phyloP scores from a whole-genome alignment of 2,329 filamentous ascomycete species.

The Beauveria sp. region DNA sequence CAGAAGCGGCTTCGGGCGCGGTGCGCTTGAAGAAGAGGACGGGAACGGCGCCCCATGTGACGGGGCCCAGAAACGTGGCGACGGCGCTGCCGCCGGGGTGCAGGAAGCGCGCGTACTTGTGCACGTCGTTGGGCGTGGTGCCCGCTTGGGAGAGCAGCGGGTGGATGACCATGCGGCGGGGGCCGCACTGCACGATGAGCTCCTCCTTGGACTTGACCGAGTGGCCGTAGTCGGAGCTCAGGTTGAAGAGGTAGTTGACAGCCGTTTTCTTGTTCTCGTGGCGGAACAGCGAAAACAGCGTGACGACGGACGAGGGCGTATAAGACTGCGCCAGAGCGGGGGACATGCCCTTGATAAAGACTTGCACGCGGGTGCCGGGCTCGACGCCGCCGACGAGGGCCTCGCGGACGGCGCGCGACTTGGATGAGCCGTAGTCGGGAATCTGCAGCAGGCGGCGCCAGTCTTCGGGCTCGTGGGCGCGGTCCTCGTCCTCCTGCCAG shows the following conservation, averaged over 20 bases:
- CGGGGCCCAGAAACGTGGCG: slow-evolving; percentile 79
- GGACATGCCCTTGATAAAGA: slow-evolving; percentile 58
- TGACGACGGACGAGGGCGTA: slow-evolving; percentile 49
- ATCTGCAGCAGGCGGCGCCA: slow-evolving; percentile 83
- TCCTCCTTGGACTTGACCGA: slow-evolving; percentile 90
- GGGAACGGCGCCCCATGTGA: slow-evolving; percentile 90
- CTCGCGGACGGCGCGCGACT: slow-evolving; percentile 69
- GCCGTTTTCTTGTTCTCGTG: slow-evolving; percentile 93
- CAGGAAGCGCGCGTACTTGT: slow-evolving; percentile 90
- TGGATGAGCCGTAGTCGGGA: slow-evolving; percentile 80
- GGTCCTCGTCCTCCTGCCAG: slow-evolving; percentile 87
- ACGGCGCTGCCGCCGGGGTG: slow-evolving; percentile 87
- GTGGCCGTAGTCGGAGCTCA: slow-evolving; percentile 66
- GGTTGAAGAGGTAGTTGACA: slow-evolving; percentile 81
- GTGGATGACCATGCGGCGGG: slow-evolving; percentile 78
- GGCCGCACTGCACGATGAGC: slow-evolving; percentile 83
- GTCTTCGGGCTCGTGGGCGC: slow-evolving; percentile 77
- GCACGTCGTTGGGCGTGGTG: slow-evolving; percentile 89
- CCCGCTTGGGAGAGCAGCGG: slow-evolving; percentile 86
- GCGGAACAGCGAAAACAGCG: slow-evolving; percentile 77
- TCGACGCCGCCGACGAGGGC: slow-evolving; percentile 81
- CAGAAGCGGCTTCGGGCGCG: slow-evolving; percentile 32
- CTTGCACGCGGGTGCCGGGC: slow-evolving; percentile 72
- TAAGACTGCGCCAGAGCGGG: slow-evolving; percentile 36
- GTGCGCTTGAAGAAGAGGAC: slow-evolving; percentile 75